Conservation (phyloP, 164 flowering plant species). For the Aristolochia fimbriata region DNA sequence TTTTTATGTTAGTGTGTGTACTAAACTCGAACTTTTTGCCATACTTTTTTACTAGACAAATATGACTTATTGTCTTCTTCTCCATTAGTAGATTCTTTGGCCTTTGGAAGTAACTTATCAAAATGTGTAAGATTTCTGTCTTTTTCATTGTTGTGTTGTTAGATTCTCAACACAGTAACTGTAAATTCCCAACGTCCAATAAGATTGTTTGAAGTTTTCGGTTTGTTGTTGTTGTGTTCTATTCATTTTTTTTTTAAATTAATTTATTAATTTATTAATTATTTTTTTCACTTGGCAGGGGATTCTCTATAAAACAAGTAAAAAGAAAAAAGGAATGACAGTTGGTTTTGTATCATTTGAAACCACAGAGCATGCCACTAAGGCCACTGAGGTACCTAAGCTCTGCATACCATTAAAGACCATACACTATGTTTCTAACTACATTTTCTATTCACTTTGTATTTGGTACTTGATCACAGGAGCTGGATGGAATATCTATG, state of each 20-base stretch:
- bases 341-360: conserved; percentile 83
- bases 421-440: background rate
- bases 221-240: no score
- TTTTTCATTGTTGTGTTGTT: no score
- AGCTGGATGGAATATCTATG: conserved; percentile 52
- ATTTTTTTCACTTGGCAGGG: conserved; percentile 36
- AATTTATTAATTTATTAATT: background rate
- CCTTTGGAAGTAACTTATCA: no score
- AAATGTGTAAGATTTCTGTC: no score
- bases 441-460: background rate
- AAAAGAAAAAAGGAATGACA: conserved; percentile 82
- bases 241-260: no score
- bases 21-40: no score
- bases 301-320: conserved; percentile 47
- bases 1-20: no score
- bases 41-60: no score
- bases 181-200: no score
- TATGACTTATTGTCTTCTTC: no score
- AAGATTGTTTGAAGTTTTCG: background rate
- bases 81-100: no score
- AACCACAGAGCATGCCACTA: conserved; percentile 36
- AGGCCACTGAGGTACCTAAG: conserved; percentile 51
- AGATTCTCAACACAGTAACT: no score
- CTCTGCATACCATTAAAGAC: background rate
- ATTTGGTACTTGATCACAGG: conserved; percentile 27